Base-by-base conservation (phyloP, 371 early-diverging fungal species). In the Apophysomyces variabilis region DNA sequence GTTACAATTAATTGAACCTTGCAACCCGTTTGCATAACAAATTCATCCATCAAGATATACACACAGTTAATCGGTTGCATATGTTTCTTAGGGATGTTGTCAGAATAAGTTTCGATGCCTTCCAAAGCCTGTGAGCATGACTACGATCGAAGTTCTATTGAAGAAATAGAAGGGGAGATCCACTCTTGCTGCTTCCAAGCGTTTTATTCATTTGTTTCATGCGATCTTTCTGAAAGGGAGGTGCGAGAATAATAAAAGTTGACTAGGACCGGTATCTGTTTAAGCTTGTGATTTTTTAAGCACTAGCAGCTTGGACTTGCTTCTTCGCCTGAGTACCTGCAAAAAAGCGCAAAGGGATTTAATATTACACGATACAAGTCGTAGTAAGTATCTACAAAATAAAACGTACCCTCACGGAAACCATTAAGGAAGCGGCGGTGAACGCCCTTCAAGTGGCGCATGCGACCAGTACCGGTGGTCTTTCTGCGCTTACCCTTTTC, bases 401-500 rank as follows among this genome's bases (percentile, higher is more conserved):
- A 41, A 41, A 41, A 57, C 45, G 62, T 72, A 83, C 91, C 91
- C 80, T 91, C 90, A 78, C 92, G 90, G 94, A 97, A 97, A 66
- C 96, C 96, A 89, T 95, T 96, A 88, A 92, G 95, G 92, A 95
- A 94, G 67, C 95, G 90, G 60, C 91, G 85, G 78, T 91, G 80
- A 59, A 97, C 84, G 70, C 72, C 83, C 90, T 95, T 95, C 80
- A 99, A 83, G 90, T 99, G 85, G 59, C 92, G 87, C 95, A 95
- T 95, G 83, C 97, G 93, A 72, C 99, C 99, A 69, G 97, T 96
- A 74, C 99, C 99, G 78, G 96, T 93, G 76, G 96, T 95, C 90
- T 92, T 94, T 89, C 98, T 93, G 75, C 98, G 90, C 84, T 89
- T 90, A 74, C 91, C 96, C 92, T 99, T 99, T 72, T 84, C 90